Conservation (phyloP, 2,329 filamentous ascomycete species). For the Ophiostoma sp. region DNA sequence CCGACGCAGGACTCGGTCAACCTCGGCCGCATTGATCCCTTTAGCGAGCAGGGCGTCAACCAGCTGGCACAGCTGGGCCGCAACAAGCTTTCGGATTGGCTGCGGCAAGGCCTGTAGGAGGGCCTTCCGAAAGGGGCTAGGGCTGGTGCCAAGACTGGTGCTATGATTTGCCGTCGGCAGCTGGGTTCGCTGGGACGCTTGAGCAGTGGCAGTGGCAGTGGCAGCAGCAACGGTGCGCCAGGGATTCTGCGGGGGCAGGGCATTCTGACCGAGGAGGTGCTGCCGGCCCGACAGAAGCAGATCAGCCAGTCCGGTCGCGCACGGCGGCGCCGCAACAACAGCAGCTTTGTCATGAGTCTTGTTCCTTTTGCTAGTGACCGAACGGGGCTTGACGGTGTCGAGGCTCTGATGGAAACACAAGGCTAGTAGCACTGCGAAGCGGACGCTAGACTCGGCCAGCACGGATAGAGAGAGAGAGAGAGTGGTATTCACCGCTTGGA, state of each 20-base stretch:
- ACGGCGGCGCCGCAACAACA: neutral
- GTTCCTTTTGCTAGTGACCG: neutral
- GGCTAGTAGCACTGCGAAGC: neutral
- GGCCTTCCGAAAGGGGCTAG: conserved; percentile 3
- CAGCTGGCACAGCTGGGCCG: conserved; percentile 93
- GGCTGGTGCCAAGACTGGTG: neutral
- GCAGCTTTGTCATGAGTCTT: neutral
- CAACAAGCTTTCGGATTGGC: conserved; percentile 81
- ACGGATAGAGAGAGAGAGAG: no score
- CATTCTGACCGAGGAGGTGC: no score
- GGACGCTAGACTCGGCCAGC: no score
- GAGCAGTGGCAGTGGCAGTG: no score
- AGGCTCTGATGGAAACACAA: neutral
- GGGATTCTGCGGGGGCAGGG: no score
- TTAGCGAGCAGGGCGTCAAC: conserved; percentile 91
- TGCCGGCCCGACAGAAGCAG: neutral
- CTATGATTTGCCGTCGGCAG: no score
- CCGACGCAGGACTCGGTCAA: conserved; percentile 78
- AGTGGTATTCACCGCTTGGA: no score
- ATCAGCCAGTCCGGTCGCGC: neutral
- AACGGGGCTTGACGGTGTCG: neutral
- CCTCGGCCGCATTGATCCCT: conserved; percentile 79
- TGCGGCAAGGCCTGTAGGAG: conserved; percentile 71
- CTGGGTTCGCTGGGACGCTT: no score
- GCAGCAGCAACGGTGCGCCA: no score